These are phyloP conservation scores for Cardamine resedifolia DNA, from an alignment of 345 rosid species.

Conservation along the genomic window DNA sequence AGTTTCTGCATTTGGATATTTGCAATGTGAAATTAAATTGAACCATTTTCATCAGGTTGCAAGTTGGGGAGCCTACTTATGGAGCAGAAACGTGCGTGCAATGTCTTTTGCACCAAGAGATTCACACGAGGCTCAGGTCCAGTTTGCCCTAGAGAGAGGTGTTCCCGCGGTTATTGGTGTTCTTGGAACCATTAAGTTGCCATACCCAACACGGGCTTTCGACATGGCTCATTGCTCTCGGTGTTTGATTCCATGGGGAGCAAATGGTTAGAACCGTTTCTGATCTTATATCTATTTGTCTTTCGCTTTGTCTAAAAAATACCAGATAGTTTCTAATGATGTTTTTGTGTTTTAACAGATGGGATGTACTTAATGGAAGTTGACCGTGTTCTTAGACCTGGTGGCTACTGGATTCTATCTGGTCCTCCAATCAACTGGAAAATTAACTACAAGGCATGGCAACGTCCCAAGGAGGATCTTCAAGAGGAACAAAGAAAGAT, in stretches of 20 bases:
- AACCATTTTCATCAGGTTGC: slow-evolving; percentile 61
- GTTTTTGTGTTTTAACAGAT: slow-evolving; percentile 49
- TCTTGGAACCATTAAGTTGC: slow-evolving; percentile 88
- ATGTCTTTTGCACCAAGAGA: slow-evolving; percentile 99
- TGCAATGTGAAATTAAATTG: slow-evolving; percentile 5
- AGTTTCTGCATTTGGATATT: background rate
- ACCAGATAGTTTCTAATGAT: background rate
- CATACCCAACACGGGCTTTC: slow-evolving; percentile 88
- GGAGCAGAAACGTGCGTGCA: slow-evolving; percentile 93
- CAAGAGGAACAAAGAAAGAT: slow-evolving; percentile 83
- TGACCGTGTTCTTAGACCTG: slow-evolving; percentile 95
- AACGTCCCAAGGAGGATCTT: slow-evolving; percentile 93
- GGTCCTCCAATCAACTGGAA: slow-evolving; percentile 99
- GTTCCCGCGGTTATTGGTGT: slow-evolving; percentile 99
- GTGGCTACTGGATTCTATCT: slow-evolving; percentile 96
- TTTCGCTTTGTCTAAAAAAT: background rate
- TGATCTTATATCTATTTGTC: background rate
- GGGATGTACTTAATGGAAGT: slow-evolving; percentile 94
- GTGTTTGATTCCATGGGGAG: slow-evolving; percentile 97
- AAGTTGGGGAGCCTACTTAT: slow-evolving; percentile 96
- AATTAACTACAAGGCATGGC: slow-evolving; percentile 83
- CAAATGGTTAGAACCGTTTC: slow-evolving; percentile 62
- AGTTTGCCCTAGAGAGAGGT: slow-evolving; percentile 98
- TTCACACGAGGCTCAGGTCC: slow-evolving; percentile 98
- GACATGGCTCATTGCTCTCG: slow-evolving; percentile 99